These are phyloP conservation scores for Sugiyamaella neomexicana DNA, from an alignment of 1,139 yeast genomes.

Conservation along the genomic window DNA sequence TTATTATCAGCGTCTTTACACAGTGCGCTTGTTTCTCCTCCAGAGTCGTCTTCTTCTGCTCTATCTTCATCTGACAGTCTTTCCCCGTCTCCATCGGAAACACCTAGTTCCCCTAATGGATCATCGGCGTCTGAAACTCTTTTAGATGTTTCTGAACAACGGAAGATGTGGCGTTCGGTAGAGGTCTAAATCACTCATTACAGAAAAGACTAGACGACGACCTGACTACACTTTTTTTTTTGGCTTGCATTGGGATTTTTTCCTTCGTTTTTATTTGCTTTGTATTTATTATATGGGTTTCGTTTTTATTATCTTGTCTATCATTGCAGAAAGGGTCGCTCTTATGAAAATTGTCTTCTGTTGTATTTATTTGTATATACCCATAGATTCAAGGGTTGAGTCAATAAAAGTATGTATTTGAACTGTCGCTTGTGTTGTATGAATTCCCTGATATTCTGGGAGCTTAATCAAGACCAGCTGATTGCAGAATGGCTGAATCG, in stretches of 20 bases:
- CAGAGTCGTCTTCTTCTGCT: slow-evolving; percentile 11
- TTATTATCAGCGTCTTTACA: slow-evolving; percentile 1
- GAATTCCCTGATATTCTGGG: too few species aligned
- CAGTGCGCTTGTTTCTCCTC: slow-evolving; percentile 8
- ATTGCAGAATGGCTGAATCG: too few species aligned
- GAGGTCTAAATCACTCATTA: slow-evolving; percentile 10
- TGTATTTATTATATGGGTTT: slow-evolving; percentile 13
- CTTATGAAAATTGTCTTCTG: background rate
- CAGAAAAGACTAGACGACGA: too few species aligned
- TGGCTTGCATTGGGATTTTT: slow-evolving; percentile 14
- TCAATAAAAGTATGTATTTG: slow-evolving; percentile 21
- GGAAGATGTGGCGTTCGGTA: slow-evolving; percentile 17
- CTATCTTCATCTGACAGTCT: slow-evolving; percentile 6
- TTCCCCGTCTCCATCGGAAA: slow-evolving; percentile 11
- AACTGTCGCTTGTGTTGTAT: background rate
- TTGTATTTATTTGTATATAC: slow-evolving; percentile 16
- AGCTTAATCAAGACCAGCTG: too few species aligned
- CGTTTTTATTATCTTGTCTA: slow-evolving; percentile 6
- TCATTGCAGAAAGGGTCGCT: background rate
- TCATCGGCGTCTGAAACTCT: slow-evolving; percentile 15
- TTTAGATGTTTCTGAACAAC: slow-evolving; percentile 11
- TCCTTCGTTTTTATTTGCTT: slow-evolving; percentile 6
- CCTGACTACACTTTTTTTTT: background rate
- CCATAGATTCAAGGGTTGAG: slow-evolving; percentile 13
- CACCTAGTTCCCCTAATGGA: slow-evolving; percentile 11